Conservation (phyloP, 768 basidiomycete species). For the Lactifluus piperatus region DNA sequence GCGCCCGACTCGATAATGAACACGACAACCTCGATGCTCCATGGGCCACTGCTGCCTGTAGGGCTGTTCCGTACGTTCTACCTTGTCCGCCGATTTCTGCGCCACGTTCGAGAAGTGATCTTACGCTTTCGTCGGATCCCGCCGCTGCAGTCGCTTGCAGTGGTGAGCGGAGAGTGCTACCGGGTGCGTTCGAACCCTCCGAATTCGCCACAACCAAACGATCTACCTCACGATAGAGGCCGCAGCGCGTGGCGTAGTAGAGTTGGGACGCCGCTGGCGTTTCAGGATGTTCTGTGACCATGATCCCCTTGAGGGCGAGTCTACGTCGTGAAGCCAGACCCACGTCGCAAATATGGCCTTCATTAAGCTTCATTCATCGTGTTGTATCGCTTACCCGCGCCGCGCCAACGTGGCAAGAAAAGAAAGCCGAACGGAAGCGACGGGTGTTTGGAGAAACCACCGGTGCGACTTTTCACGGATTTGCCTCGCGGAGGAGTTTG, state of each 20-base stretch:
- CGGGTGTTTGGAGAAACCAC: too few relatives aligned
- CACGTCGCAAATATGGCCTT: not conserved
- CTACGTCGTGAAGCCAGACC: not conserved
- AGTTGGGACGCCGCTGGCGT: not conserved
- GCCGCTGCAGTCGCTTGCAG: not conserved
- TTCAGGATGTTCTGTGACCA: not conserved
- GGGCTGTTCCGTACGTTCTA: not conserved
- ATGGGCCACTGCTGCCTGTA: too few relatives aligned
- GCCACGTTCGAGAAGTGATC: not conserved
- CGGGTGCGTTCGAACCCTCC: not conserved
- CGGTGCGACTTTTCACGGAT: conserved; percentile 62
- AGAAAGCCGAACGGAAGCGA: too few relatives aligned
- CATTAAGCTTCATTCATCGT: too few relatives aligned
- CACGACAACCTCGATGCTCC: too few relatives aligned
- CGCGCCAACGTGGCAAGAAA: too few relatives aligned
- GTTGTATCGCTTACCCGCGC: too few relatives aligned
- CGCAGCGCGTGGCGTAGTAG: not conserved
- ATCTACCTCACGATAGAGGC: not conserved
- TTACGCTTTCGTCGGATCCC: not conserved
- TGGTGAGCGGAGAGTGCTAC: not conserved
- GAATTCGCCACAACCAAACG: not conserved
- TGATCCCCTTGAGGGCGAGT: not conserved
- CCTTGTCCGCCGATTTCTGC: not conserved
- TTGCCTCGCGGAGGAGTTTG: conserved; percentile 53
- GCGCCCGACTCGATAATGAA: too few relatives aligned